These are phyloP conservation scores for Pythium biforme DNA, from an alignment of 352 stramenopile genomes.

Conservation along the genomic window DNA sequence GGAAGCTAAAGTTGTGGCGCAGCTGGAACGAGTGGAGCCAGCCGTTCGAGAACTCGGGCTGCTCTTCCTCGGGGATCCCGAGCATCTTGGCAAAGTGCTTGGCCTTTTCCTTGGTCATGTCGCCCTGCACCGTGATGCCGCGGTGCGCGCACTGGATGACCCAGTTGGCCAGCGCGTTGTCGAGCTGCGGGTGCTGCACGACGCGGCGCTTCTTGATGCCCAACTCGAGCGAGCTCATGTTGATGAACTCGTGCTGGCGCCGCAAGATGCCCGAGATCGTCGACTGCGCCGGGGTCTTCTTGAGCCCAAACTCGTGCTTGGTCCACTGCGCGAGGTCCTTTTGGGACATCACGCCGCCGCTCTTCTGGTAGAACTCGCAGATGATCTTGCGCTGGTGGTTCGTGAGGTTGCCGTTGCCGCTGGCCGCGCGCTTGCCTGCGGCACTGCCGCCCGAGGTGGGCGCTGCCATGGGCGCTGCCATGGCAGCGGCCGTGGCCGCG, in stretches of 20 bases:
- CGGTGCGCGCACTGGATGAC: slow-evolving; percentile 82
- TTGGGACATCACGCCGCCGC: slow-evolving; percentile 77
- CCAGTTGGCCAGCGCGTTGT: slow-evolving; percentile 83
- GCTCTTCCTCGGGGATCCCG: slow-evolving; percentile 67
- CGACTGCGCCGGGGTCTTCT: slow-evolving; percentile 79
- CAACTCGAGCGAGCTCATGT: slow-evolving; percentile 79
- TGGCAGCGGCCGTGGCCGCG: slow-evolving; percentile 1
- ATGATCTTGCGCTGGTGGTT: slow-evolving; percentile 85
- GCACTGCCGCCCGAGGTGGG: neutral
- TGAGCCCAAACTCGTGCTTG: slow-evolving; percentile 82
- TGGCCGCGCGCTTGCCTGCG: slow-evolving; percentile 22
- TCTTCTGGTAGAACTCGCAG: slow-evolving; percentile 83
- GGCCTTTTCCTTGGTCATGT: slow-evolving; percentile 85
- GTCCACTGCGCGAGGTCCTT: slow-evolving; percentile 87
- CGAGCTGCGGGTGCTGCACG: slow-evolving; percentile 75
- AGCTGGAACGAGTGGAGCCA: slow-evolving; percentile 86
- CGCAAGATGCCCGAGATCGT: slow-evolving; percentile 83
- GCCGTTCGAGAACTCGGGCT: slow-evolving; percentile 86
- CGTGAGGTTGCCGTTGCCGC: slow-evolving; percentile 77
- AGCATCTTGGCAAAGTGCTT: slow-evolving; percentile 85
- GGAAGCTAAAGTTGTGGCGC: slow-evolving; percentile 83
- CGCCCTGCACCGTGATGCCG: slow-evolving; percentile 74
- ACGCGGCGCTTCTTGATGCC: slow-evolving; percentile 84
- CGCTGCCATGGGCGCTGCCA: neutral
- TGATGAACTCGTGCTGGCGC: slow-evolving; percentile 82